phyloP scores from a whole-genome alignment of 1,284 basidiomycete genomes.

The Ceratobasidium sp. region DNA sequence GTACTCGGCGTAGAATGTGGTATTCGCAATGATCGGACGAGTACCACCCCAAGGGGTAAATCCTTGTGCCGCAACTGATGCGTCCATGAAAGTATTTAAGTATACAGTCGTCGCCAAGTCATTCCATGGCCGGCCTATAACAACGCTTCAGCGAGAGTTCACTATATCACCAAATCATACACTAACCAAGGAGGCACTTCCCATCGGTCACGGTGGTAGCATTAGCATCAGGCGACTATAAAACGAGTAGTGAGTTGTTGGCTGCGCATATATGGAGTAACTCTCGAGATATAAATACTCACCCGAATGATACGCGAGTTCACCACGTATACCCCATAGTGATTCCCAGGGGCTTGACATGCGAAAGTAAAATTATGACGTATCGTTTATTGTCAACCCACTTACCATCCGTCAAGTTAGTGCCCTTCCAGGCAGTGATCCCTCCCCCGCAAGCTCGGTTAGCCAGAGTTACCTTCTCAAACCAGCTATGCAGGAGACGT shows the following conservation, averaged over 20 bases:
- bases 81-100: slow-evolving; percentile 68
- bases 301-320: slow-evolving; percentile 64
- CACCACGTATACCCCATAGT: slow-evolving; percentile 70
- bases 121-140: slow-evolving; percentile 71
- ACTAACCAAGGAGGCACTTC: slow-evolving; percentile 60
- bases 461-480: slow-evolving; percentile 61
- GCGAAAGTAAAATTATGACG: neutral
- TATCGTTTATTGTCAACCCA: neutral
- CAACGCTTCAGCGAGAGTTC: neutral
- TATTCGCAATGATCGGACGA: slow-evolving; percentile 64
- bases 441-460: slow-evolving; percentile 73
- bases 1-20: slow-evolving; percentile 70
- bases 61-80: slow-evolving; percentile 63
- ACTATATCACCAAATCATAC: neutral
- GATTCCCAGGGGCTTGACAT: slow-evolving; percentile 60
- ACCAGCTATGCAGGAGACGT: slow-evolving; percentile 7
- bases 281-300: slow-evolving; percentile 5
- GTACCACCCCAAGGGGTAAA: slow-evolving; percentile 64
- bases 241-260: neutral
- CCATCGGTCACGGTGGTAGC: slow-evolving; percentile 60
- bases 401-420: slow-evolving; percentile 60
- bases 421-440: slow-evolving; percentile 71
- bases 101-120: slow-evolving; percentile 67
- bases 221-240: slow-evolving; percentile 70
- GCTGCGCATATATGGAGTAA: slow-evolving; percentile 16